Percentiles rank a stretch among this genome's conserved stretches.
Evolutionary conservation across 805 yeast genomes (phyloP).

Genomic region (Metschnikowia lunata): DNA sequence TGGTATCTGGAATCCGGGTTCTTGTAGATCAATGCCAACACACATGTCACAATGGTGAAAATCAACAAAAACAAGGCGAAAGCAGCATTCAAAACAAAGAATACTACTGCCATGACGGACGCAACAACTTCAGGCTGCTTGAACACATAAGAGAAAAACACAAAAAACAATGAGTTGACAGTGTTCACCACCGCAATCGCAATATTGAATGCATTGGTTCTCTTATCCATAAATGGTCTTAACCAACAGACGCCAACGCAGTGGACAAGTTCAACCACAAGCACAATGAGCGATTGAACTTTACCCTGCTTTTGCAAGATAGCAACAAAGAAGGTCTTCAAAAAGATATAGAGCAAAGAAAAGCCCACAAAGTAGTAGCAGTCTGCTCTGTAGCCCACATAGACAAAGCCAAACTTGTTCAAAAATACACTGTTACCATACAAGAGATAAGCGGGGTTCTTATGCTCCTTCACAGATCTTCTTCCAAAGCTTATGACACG

Average conservation of each 20-base stretch:
- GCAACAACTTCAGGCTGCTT: conserved; percentile 83
- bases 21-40: conserved; percentile 75
- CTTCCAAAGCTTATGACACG: conserved; percentile 75
- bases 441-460: conserved; percentile 87
- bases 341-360: conserved; percentile 57
- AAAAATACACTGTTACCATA: conserved; percentile 79
- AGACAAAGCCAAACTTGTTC: conserved; percentile 87
- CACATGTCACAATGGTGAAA: conserved; percentile 84
- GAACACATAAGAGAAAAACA: conserved; percentile 84
- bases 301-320: conserved; percentile 78
- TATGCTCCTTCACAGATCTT: conserved; percentile 64
- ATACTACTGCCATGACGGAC: conserved; percentile 85
- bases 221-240: conserved; percentile 90
- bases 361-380: conserved; percentile 78
- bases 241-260: conserved; percentile 60
- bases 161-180: conserved; percentile 78
- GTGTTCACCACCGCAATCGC: conserved; percentile 75
- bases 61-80: conserved; percentile 78
- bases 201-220: conserved; percentile 92
- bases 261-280: conserved; percentile 70
- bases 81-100: conserved; percentile 84
- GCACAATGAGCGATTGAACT: conserved; percentile 72
- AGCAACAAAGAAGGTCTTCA: conserved; percentile 81
- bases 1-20: conserved; percentile 95
- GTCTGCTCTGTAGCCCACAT: conserved; percentile 86